Conservation (phyloP, 1,284 basidiomycete species). For the Inonotus hispidus region DNA sequence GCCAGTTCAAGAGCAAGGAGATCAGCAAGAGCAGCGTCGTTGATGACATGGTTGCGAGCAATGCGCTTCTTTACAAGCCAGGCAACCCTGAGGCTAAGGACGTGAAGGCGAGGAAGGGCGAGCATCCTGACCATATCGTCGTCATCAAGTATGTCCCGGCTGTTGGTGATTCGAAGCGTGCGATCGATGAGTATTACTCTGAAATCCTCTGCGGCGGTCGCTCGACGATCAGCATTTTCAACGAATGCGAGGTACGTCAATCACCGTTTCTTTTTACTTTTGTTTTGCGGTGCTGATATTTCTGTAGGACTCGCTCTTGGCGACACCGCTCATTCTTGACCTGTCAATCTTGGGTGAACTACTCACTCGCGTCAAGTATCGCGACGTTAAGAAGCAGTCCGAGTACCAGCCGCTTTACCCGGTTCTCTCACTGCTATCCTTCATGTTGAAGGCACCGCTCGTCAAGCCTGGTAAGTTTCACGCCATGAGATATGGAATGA, state of each 20-base stretch:
- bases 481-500: background rate
- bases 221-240: conserved; percentile 90
- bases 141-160: conserved; percentile 94
- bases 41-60: conserved; percentile 95
- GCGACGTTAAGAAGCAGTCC: conserved; percentile 41
- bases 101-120: conserved; percentile 69
- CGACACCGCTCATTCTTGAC: conserved; percentile 94
- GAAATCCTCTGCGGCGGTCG: conserved; percentile 85
- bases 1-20: conserved; percentile 98
- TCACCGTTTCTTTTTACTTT: background rate
- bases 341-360: conserved; percentile 92
- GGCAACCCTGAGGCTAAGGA: conserved; percentile 51
- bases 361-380: conserved; percentile 89
- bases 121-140: conserved; percentile 96
- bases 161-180: conserved; percentile 95
- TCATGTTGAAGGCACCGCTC: conserved; percentile 97
- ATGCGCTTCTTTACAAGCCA: conserved; percentile 86
- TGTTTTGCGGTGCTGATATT: conserved; percentile 16
- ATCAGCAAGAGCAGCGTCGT: conserved; percentile 96
- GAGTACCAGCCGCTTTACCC: conserved; percentile 83
- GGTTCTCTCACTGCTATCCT: conserved; percentile 84
- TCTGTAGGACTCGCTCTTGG: conserved; percentile 84
- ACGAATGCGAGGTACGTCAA: conserved; percentile 80
- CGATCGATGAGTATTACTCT: conserved; percentile 98
- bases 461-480: conserved; percentile 81